Conservation (phyloP, 495 filamentous ascomycete species). For the Penicillium cinerascens region DNA sequence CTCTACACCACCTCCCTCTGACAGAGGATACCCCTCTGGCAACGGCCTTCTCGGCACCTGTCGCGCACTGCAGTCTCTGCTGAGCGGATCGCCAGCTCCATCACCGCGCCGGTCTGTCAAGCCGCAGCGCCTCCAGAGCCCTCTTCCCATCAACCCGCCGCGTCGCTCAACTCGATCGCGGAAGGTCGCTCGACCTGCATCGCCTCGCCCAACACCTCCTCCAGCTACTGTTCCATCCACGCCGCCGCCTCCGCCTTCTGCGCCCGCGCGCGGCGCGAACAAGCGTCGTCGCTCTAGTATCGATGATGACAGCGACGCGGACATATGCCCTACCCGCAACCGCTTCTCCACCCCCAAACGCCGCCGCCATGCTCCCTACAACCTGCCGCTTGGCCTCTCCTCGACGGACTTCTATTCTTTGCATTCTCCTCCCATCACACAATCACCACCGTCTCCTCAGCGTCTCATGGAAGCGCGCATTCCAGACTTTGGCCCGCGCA, state of each 20-base stretch:
- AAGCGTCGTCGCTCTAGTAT: slow-evolving; percentile 57
- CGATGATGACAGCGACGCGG: slow-evolving; percentile 45
- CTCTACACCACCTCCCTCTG: slow-evolving; percentile 58
- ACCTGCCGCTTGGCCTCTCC: slow-evolving; percentile 64
- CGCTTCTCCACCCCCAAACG: slow-evolving; percentile 66
- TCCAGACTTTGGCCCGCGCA: slow-evolving; percentile 9
- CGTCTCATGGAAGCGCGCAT: slow-evolving; percentile 11
- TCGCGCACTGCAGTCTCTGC: slow-evolving; percentile 67
- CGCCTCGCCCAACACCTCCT: slow-evolving; percentile 36
- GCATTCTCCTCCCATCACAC: slow-evolving; percentile 37
- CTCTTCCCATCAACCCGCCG: slow-evolving; percentile 47
- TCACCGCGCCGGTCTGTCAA: slow-evolving; percentile 34
- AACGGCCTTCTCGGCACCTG: slow-evolving; percentile 64
- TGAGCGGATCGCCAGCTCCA: slow-evolving; percentile 44
- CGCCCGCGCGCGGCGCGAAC: slow-evolving; percentile 50
- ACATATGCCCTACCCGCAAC: slow-evolving; percentile 28
- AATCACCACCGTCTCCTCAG: slow-evolving; percentile 35
- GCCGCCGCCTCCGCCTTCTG: slow-evolving; percentile 36
- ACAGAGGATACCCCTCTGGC: slow-evolving; percentile 49
- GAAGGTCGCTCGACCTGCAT: slow-evolving; percentile 26
- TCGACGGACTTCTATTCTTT: slow-evolving; percentile 62
- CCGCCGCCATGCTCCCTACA: slow-evolving; percentile 59
- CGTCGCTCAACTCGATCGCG: slow-evolving; percentile 48
- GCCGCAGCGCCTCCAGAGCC: slow-evolving; percentile 48
- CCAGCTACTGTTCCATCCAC: slow-evolving; percentile 20